Conservation (phyloP, 306 rosid species). For the Rosa persica region DNA sequence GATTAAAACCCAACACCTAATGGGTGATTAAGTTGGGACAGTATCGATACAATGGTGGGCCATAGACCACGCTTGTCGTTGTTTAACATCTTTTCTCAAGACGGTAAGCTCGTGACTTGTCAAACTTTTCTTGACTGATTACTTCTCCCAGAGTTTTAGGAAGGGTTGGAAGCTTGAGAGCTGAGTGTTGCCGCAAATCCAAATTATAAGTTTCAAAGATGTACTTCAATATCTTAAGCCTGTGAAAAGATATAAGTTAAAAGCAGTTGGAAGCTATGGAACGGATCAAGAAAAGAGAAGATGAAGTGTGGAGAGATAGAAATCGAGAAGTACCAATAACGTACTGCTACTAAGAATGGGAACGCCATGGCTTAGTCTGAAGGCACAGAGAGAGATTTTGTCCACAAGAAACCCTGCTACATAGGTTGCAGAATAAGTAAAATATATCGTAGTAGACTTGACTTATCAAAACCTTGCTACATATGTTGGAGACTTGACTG, state of each 20-base stretch:
- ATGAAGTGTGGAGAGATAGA: conserved; percentile 5
- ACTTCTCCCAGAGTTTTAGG: conserved; percentile 86
- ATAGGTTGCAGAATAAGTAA: conserved; percentile 27
- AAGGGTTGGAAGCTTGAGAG: conserved; percentile 76
- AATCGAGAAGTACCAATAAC: conserved; percentile 56
- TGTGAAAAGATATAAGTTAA: conserved; percentile 28
- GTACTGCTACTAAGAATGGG: conserved; percentile 89
- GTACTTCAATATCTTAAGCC: conserved; percentile 86
- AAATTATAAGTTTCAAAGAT: conserved; percentile 72
- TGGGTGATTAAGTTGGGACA: too few species aligned
- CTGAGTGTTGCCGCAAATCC: conserved; percentile 83
- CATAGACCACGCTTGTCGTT: too few species aligned
- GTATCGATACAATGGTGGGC: too few species aligned
- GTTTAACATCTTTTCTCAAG: conserved; percentile 92
- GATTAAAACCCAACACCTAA: too few species aligned
- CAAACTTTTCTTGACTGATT: conserved; percentile 89
- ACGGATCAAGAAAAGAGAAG: not conserved
- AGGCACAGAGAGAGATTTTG: too few species aligned
- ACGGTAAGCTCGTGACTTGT: conserved; percentile 82
- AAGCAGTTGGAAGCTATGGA: not conserved
- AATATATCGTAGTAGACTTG: too few species aligned
- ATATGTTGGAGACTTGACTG: too few species aligned
- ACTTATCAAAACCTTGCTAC: too few species aligned
- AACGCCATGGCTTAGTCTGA: conserved; percentile 33
- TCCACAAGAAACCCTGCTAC: conserved; percentile 5